Percentiles rank a stretch among this genome's conserved stretches.
These are phyloP conservation scores for Eragrostis nindensis DNA, from an alignment of 176 grass and related monocot species.

Conservation along the genomic window DNA sequence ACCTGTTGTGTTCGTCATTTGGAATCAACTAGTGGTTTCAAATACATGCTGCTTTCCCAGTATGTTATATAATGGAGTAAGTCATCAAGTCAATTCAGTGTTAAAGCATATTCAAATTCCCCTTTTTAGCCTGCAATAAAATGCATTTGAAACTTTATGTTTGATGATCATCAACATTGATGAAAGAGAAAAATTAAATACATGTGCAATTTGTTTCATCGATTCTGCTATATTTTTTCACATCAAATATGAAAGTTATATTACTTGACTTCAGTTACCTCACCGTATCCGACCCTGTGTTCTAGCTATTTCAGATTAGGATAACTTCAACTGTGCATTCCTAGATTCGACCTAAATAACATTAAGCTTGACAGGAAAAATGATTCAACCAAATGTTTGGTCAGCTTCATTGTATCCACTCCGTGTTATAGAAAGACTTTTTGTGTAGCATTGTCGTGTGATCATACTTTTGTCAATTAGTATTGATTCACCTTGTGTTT, in stretches of 20 bases:
- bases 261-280: constrained; percentile 1
- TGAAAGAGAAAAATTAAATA: not conserved
- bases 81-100: not conserved
- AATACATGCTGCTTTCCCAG: not conserved
- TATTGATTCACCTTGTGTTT: constrained; percentile 17
- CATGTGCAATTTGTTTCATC: not conserved
- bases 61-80: not conserved
- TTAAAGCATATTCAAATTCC: not conserved
- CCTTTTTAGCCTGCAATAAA: not conserved
- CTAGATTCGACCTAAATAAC: not conserved
- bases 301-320: constrained; percentile 6
- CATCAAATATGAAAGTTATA: not conserved
- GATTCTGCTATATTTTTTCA: not conserved
- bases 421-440: not conserved
- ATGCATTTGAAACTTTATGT: not conserved
- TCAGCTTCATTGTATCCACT: not conserved
- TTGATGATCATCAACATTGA: constrained; percentile 8
- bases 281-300: not conserved
- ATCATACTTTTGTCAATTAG: not conserved
- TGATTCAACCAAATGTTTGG: not conserved
- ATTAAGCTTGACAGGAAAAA: constrained; percentile 11
- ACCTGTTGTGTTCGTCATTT: too few relatives aligned
- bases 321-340: not conserved
- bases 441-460: not conserved
- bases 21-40: not conserved